These are phyloP conservation scores for Pseudogymnoascus sp. DNA, from an alignment of 2,329 filamentous ascomycete genomes.

Conservation along the genomic window DNA sequence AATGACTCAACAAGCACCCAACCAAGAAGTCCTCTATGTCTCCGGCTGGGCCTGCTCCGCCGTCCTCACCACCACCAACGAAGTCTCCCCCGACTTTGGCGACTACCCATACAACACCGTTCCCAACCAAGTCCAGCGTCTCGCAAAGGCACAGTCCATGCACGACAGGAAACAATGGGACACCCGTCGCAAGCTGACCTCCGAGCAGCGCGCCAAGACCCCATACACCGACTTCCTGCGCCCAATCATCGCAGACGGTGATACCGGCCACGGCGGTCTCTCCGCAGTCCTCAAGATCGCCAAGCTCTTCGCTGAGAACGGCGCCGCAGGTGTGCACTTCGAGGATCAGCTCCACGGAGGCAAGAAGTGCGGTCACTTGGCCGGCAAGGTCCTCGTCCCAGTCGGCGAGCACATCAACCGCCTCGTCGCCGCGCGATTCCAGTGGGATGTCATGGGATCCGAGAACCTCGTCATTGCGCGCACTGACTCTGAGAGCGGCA, in stretches of 20 bases:
- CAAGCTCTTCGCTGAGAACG: conserved; percentile 95
- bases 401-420: conserved; percentile 95
- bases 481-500: conserved; percentile 91
- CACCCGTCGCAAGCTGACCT: conserved; percentile 64
- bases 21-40: conserved; percentile 93
- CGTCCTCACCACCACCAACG: conserved; percentile 85
- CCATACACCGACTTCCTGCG: conserved; percentile 89
- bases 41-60: conserved; percentile 98
- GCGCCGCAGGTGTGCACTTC: conserved; percentile 92
- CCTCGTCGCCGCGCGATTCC: conserved; percentile 82
- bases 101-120: conserved; percentile 99
- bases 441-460: conserved; percentile 96
- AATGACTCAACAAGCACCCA: conserved; percentile 95
- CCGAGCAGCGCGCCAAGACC: conserved; percentile 63
- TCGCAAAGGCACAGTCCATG: conserved; percentile 94
- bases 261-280: conserved; percentile 89
- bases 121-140: conserved; percentile 90
- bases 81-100: conserved; percentile 94
- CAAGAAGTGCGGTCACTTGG: conserved; percentile 96
- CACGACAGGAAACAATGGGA: conserved; percentile 97
- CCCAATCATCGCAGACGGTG: conserved; percentile 91
- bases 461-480: conserved; percentile 93
- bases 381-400: conserved; percentile 91
- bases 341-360: conserved; percentile 97
- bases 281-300: conserved; percentile 91